Conservation (phyloP, 805 yeast genomes). For the Yamadazyma endophytica region DNA sequence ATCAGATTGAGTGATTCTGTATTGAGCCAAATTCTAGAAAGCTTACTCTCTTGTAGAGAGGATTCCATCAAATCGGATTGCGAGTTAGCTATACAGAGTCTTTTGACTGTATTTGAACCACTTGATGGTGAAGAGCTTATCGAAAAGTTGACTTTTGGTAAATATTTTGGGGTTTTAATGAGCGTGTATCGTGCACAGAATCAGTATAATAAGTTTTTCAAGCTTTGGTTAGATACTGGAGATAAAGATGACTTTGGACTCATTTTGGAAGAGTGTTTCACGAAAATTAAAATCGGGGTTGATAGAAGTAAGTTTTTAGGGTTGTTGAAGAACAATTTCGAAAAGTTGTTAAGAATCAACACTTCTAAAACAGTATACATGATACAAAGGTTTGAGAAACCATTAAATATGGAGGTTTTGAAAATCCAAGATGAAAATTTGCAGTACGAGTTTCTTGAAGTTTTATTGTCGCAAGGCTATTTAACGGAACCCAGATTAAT, state of each 20-base stretch:
- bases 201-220: slow-evolving; percentile 48
- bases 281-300: slow-evolving; percentile 11
- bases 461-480: slow-evolving; percentile 18
- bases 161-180: slow-evolving; percentile 56
- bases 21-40: slow-evolving; percentile 44
- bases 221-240: slow-evolving; percentile 43
- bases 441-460: slow-evolving; percentile 28
- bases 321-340: slow-evolving; percentile 22
- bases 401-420: slow-evolving; percentile 35
- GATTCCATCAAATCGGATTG: slow-evolving; percentile 48
- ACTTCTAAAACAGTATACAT: slow-evolving; percentile 30
- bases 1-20: slow-evolving; percentile 63
- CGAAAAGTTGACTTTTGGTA: slow-evolving; percentile 48
- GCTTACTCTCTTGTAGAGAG: slow-evolving; percentile 43
- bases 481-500: not conserved
- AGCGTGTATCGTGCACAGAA: slow-evolving; percentile 53
- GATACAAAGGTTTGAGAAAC: slow-evolving; percentile 33
- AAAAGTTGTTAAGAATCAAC: slow-evolving; percentile 21
- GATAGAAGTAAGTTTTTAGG: slow-evolving; percentile 21
- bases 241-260: slow-evolving; percentile 13
- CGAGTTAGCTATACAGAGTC: slow-evolving; percentile 70
- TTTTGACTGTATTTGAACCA: slow-evolving; percentile 66
- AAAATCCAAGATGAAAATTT: slow-evolving; percentile 17
- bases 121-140: slow-evolving; percentile 46
- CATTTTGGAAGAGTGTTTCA: slow-evolving; percentile 24